Base-by-base conservation (phyloP, 257 asterid species). In the Sherardia arvensis region DNA sequence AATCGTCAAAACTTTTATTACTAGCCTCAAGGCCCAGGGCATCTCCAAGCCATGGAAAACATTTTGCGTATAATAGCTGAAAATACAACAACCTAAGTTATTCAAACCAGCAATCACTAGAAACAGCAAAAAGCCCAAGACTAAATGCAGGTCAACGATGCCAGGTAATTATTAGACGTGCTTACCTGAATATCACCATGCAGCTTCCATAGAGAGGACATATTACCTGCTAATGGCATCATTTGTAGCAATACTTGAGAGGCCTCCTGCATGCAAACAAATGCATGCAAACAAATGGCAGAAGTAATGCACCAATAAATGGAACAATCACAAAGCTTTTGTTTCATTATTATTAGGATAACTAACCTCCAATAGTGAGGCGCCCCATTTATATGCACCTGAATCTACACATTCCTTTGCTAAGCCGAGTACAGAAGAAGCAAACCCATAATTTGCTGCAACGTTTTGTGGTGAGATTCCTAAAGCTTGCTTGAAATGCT, bases 151-250 rank as follows among this genome's bases (percentile, higher is more conserved):
- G 26, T 2, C 71, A 15, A 7, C 54, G 34, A 36, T 29, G 36
- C 20, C 17, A 32, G 20, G 38, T 36, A 27, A 32, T 30, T 9
- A 59, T 20, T 30, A 66, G 61, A 43, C 25, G 15, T 23, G 60
- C 55, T 43, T 78, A 93, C 99, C 97, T 89, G 91, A 76, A 93
- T 90, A 71, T 93, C 99, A 63, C 99, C 99, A 63, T 78, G 94
- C 70, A 93, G 84, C 87, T 93, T 93, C 99, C 99, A 93, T 55
- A 80, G 69, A 67, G 94, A 87, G 54, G 99, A 84, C 45, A 84
- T 71, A 75, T 83, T 87, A 59, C 87, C 82, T 63, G 84, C 84
- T 65, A 90, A 77, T 33, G 81, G 72, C 64, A 90, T 79, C 71
- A 91, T 74, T 34, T 61, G 69, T 59, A 70, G 34, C 28, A 91